phyloP scores from a whole-genome alignment of 1,139 yeast genomes.

The Suhomyces anneliseae region DNA sequence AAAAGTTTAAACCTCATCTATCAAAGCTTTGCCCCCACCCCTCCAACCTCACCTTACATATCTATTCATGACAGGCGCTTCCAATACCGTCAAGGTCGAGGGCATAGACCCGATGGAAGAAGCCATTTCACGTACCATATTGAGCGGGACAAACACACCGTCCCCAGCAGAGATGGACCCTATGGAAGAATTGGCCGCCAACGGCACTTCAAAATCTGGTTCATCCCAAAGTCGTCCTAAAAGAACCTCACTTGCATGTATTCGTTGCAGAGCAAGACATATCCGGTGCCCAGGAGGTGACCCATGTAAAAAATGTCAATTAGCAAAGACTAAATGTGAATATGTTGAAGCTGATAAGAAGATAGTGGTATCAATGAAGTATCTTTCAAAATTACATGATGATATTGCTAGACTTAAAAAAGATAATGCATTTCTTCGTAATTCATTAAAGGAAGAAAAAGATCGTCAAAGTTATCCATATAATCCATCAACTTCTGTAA shows the following conservation, averaged over 20 bases:
- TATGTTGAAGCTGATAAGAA: conserved; percentile 78
- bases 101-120: conserved; percentile 1
- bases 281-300: conserved; percentile 81
- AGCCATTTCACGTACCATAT: conserved; percentile 1
- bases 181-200: neutral
- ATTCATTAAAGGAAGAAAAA: conserved; percentile 37
- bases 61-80: neutral
- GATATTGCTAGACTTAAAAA: conserved; percentile 55
- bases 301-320: conserved; percentile 67
- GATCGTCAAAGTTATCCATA: neutral
- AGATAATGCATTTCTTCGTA: conserved; percentile 57
- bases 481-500: neutral
- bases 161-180: neutral
- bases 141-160: neutral
- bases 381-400: conserved; percentile 66
- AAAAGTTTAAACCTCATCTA: no score
- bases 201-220: neutral
- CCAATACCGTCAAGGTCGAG: conserved; percentile 1
- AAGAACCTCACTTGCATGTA: conserved; percentile 52
- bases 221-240: conserved; percentile 16
- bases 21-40: no score
- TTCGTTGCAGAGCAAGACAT: conserved; percentile 72
- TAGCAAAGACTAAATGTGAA: conserved; percentile 64
- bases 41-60: no score
- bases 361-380: conserved; percentile 74